These are phyloP conservation scores for Saccharomycopsis capsularis DNA, from an alignment of 805 yeast genomes.

Conservation along the genomic window DNA sequence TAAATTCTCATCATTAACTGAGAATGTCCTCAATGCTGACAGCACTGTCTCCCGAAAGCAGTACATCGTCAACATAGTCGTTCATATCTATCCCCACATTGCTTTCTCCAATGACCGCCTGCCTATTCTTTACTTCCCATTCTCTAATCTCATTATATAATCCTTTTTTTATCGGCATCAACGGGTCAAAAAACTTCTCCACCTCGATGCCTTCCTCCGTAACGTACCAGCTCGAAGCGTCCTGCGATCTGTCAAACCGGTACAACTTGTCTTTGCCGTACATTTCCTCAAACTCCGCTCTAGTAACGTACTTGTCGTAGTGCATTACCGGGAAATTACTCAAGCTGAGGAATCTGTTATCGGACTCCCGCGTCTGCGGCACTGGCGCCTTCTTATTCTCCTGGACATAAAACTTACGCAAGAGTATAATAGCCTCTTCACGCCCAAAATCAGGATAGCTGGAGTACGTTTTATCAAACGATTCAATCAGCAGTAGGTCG, in stretches of 20 bases:
- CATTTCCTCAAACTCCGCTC: conserved; percentile 41
- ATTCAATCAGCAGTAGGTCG: conserved; percentile 23
- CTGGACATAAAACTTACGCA: conserved; percentile 76
- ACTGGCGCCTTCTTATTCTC: conserved; percentile 83
- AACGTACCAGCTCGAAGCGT: not conserved
- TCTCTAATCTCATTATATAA: conserved; percentile 8
- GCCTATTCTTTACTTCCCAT: conserved; percentile 8
- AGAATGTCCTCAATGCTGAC: not conserved
- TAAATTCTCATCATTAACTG: no score
- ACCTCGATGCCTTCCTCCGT: conserved; percentile 18
- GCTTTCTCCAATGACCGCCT: conserved; percentile 1
- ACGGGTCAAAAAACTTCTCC: conserved; percentile 18
- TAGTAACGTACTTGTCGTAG: conserved; percentile 46
- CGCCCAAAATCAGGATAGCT: conserved; percentile 74
- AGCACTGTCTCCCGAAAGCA: not conserved
- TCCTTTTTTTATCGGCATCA: conserved; percentile 14
- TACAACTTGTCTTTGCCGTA: conserved; percentile 35
- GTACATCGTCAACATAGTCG: not conserved
- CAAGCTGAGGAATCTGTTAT: conserved; percentile 48
- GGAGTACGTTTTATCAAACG: conserved; percentile 33
- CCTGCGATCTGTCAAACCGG: conserved; percentile 7
- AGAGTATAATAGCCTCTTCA: conserved; percentile 73
- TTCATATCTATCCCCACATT: not conserved
- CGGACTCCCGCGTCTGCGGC: conserved; percentile 58
- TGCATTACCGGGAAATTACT: conserved; percentile 54